phyloP scores from a whole-genome alignment of 768 basidiomycete genomes.

The Kwoniella shandongensis region DNA sequence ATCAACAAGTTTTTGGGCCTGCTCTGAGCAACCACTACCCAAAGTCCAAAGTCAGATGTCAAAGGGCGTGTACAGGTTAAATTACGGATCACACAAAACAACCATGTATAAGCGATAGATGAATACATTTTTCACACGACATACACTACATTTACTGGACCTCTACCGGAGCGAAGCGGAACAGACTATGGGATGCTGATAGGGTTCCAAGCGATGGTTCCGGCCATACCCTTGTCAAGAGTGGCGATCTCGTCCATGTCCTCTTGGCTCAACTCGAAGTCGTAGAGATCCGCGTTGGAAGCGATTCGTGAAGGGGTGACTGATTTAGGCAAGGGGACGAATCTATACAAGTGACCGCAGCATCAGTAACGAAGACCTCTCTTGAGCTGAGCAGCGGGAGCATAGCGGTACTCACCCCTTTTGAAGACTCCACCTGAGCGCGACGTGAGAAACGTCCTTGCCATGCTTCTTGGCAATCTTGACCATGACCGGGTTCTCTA shows the following conservation, averaged over 20 bases:
- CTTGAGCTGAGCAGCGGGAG: not conserved
- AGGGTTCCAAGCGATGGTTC: slow-evolving; percentile 82
- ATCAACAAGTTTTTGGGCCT: slow-evolving; percentile 42
- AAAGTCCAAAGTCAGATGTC: too few relatives aligned
- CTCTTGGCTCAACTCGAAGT: slow-evolving; percentile 67
- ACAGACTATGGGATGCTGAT: too few relatives aligned
- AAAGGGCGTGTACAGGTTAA: too few relatives aligned
- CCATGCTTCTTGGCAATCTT: slow-evolving; percentile 37
- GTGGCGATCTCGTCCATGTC: slow-evolving; percentile 68
- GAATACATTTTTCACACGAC: too few relatives aligned
- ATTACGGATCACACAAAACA: too few relatives aligned
- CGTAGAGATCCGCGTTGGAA: slow-evolving; percentile 54
- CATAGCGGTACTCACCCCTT: slow-evolving; percentile 53
- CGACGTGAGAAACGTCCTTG: slow-evolving; percentile 55
- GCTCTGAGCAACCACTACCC: slow-evolving; percentile 20
- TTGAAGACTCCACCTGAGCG: slow-evolving; percentile 59
- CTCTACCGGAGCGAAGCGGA: too few relatives aligned
- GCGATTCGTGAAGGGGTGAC: slow-evolving; percentile 66
- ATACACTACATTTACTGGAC: too few relatives aligned
- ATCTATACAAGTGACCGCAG: slow-evolving; percentile 56
- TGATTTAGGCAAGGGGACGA: slow-evolving; percentile 79
- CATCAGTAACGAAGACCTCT: not conserved
- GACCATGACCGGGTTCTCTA: slow-evolving; percentile 28
- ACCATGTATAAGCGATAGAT: too few relatives aligned
- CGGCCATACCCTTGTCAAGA: slow-evolving; percentile 70